A percentile compares a stretch with the other conserved stretches of the same genome.
Conservation (phyloP, 257 asterid species). For the Coffea eugenioides region DNA sequence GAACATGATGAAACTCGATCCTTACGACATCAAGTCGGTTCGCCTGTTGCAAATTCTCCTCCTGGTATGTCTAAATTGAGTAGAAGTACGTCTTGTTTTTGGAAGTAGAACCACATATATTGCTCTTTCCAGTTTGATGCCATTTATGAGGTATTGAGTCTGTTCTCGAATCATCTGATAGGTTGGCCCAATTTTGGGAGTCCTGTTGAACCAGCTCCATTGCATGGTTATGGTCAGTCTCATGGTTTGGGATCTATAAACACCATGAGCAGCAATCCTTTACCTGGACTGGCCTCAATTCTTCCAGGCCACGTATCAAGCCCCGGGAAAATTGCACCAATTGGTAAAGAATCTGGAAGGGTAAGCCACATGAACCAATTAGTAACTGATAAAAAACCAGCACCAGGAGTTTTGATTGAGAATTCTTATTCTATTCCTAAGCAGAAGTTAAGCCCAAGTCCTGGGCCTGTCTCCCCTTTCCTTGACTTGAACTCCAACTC, state of each 20-base stretch:
- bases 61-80: conserved; percentile 49
- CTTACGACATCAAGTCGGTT: conserved; percentile 67
- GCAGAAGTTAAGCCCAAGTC: conserved; percentile 54
- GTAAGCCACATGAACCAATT: conserved; percentile 38
- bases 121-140: too few species aligned
- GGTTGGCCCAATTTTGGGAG: conserved; percentile 92
- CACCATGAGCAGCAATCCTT: conserved; percentile 53
- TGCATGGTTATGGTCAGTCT: conserved; percentile 53
- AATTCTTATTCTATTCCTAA: conserved; percentile 47
- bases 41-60: conserved; percentile 86
- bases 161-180: conserved; percentile 19
- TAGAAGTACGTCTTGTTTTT: neutral
- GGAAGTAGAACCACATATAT: too few species aligned
- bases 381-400: conserved; percentile 18
- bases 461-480: conserved; percentile 54
- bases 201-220: conserved; percentile 63
- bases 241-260: conserved; percentile 55
- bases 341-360: conserved; percentile 71
- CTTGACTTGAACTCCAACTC: conserved; percentile 62
- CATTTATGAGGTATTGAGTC: neutral
- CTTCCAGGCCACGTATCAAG: conserved; percentile 59
- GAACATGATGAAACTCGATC: conserved; percentile 74
- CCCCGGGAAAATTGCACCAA: conserved; percentile 87
- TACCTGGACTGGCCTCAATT: conserved; percentile 85
- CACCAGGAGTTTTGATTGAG: conserved; percentile 33